A percentile compares a stretch with the other conserved stretches of the same genome.
Evolutionary conservation across 768 basidiomycete species (phyloP).

Genomic region (Epithele typhae): DNA sequence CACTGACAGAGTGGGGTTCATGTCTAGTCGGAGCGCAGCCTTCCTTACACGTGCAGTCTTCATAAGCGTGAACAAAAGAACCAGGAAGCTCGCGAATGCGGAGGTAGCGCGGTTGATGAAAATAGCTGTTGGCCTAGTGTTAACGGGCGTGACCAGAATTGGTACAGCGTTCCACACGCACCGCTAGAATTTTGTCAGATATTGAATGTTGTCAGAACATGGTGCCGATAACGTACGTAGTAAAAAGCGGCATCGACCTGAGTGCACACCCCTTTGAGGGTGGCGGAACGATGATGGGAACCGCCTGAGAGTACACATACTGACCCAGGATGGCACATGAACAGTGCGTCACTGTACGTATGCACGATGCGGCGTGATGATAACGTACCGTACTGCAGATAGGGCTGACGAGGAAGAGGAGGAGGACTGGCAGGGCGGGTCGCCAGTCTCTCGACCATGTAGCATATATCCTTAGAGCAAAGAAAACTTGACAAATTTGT

Average conservation of each 20-base stretch:
- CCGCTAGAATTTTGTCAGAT: not conserved
- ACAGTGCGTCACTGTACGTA: not conserved
- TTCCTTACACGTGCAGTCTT: slow-evolving; percentile 4
- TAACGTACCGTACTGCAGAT: no score
- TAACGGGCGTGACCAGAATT: not conserved
- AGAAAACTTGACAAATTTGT: slow-evolving; percentile 8
- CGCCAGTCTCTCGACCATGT: slow-evolving; percentile 17
- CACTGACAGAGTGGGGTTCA: not conserved
- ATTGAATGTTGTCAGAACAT: not conserved
- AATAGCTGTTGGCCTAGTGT: slow-evolving; percentile 5
- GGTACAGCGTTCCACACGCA: not conserved
- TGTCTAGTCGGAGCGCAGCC: not conserved
- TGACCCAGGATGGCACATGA: not conserved
- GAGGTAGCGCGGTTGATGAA: slow-evolving; percentile 11
- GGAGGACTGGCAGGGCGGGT: slow-evolving; percentile 12
- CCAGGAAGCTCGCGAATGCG: slow-evolving; percentile 9
- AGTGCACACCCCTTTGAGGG: slow-evolving; percentile 18
- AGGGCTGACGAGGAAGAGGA: slow-evolving; percentile 14
- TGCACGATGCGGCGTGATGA: no score
- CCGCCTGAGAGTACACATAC: slow-evolving; percentile 6
- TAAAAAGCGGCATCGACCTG: not conserved
- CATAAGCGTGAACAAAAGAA: slow-evolving; percentile 11
- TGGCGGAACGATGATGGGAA: slow-evolving; percentile 7
- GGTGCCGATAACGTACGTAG: slow-evolving; percentile 7
- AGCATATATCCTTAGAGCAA: slow-evolving; percentile 16